These are phyloP conservation scores for Hemerocallis citrina DNA, from an alignment of 106 monocot genomes.

Conservation along the genomic window DNA sequence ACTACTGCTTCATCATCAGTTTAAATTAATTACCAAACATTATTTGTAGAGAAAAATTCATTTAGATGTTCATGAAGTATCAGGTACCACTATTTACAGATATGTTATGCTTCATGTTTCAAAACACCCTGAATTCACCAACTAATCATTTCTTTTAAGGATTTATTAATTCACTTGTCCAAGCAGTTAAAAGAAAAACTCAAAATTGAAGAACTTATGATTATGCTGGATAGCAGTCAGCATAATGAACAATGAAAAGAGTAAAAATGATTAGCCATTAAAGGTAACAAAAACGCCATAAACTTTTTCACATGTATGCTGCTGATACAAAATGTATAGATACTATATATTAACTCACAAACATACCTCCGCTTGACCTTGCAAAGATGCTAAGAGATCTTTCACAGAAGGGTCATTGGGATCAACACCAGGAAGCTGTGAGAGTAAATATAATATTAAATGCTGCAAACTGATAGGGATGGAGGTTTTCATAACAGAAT, in stretches of 20 bases:
- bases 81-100: too few species aligned
- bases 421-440: slow-evolving; percentile 82
- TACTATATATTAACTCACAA: not conserved
- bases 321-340: too few species aligned
- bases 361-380: slow-evolving; percentile 54
- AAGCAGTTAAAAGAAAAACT: too few species aligned
- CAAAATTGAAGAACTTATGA: not conserved
- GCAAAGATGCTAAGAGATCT: slow-evolving; percentile 72
- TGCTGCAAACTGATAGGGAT: not conserved
- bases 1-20: too few species aligned
- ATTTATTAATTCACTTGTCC: too few species aligned
- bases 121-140: too few species aligned
- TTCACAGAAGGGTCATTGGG: slow-evolving; percentile 74
- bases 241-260: not conserved
- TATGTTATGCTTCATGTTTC: too few species aligned
- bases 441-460: slow-evolving; percentile 1
- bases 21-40: too few species aligned
- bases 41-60: too few species aligned
- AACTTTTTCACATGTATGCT: not conserved
- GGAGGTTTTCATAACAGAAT: not conserved
- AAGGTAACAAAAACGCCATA: not conserved
- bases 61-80: too few species aligned
- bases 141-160: too few species aligned
- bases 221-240: not conserved
- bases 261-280: not conserved